A percentile compares a stretch with the other conserved stretches of the same genome.
Evolutionary conservation across 2,329 filamentous ascomycete species (phyloP).

Genomic region (Mycosphaerella sp.): DNA sequence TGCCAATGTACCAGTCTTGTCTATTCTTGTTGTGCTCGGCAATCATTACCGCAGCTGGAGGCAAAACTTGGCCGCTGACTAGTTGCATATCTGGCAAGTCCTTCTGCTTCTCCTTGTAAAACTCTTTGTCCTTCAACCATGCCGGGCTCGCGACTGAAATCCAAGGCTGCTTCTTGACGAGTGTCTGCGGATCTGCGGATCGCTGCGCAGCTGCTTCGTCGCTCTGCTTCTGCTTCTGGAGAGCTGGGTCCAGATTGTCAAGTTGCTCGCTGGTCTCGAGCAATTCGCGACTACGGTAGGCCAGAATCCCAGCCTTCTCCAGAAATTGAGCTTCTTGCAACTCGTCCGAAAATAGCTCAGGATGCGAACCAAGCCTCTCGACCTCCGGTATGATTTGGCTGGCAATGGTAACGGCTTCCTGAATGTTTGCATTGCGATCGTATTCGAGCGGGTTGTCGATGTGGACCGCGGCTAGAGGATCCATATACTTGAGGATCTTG

Average conservation of each 20-base stretch:
- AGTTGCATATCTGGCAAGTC: slow-evolving; percentile 5
- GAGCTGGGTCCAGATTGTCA: background rate
- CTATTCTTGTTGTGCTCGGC: slow-evolving; percentile 5
- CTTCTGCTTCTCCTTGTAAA: background rate
- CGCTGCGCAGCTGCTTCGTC: background rate
- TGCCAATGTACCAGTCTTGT: background rate
- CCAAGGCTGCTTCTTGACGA: slow-evolving; percentile 2
- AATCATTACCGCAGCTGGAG: slow-evolving; percentile 8
- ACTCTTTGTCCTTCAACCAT: background rate
- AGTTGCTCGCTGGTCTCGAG: slow-evolving; percentile 3
- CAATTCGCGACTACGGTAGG: background rate
- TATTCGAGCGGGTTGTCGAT: background rate
- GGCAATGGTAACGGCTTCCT: slow-evolving; percentile 2
- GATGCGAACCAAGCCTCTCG: slow-evolving; percentile 7
- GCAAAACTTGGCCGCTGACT: slow-evolving; percentile 2
- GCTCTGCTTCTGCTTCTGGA: slow-evolving; percentile 5
- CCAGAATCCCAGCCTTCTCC: background rate
- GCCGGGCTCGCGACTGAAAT: slow-evolving; percentile 1
- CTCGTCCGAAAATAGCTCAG: slow-evolving; percentile 8
- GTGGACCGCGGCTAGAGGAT: background rate
- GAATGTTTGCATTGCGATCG: slow-evolving; percentile 1
- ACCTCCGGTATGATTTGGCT: slow-evolving; percentile 9
- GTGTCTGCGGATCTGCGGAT: background rate
- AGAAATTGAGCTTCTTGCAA: slow-evolving; percentile 5
- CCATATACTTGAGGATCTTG: background rate